Evolutionary conservation across 768 basidiomycete genomes (phyloP).

Genomic region (Saitozyma sp.): DNA sequence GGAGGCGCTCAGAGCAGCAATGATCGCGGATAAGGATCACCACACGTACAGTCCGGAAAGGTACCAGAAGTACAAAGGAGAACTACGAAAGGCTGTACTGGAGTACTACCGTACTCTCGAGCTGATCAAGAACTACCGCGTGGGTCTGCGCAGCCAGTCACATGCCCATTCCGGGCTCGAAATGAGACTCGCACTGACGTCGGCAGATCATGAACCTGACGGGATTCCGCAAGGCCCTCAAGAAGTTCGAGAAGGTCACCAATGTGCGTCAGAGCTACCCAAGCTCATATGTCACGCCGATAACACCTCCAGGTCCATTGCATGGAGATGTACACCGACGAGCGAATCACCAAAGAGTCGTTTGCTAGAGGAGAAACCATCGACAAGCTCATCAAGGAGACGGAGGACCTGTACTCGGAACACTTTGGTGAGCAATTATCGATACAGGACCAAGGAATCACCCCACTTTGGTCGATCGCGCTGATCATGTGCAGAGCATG

Average conservation of each 20-base stretch:
- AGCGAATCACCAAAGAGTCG: slow-evolving; percentile 70
- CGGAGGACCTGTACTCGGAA: slow-evolving; percentile 73
- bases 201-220: slow-evolving; percentile 77
- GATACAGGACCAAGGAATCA: too few species aligned
- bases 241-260: slow-evolving; percentile 77
- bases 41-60: slow-evolving; percentile 66
- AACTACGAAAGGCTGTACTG: slow-evolving; percentile 75
- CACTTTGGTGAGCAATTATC: slow-evolving; percentile 66
- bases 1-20: slow-evolving; percentile 24
- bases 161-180: not conserved
- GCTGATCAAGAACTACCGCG: slow-evolving; percentile 83
- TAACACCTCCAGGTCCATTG: slow-evolving; percentile 60
- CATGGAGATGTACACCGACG: slow-evolving; percentile 74
- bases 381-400: slow-evolving; percentile 67
- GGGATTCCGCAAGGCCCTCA: slow-evolving; percentile 86
- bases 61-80: slow-evolving; percentile 80
- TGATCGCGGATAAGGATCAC: slow-evolving; percentile 38
- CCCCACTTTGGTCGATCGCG: not conserved
- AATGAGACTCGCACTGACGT: not conserved
- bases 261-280: slow-evolving; percentile 55
- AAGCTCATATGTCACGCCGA: not conserved
- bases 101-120: slow-evolving; percentile 87
- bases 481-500: slow-evolving; percentile 57
- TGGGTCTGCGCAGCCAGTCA: slow-evolving; percentile 50
- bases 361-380: slow-evolving; percentile 68